Evolutionary conservation across 768 basidiomycete species (phyloP).

Genomic region (Lactarius indigo): DNA sequence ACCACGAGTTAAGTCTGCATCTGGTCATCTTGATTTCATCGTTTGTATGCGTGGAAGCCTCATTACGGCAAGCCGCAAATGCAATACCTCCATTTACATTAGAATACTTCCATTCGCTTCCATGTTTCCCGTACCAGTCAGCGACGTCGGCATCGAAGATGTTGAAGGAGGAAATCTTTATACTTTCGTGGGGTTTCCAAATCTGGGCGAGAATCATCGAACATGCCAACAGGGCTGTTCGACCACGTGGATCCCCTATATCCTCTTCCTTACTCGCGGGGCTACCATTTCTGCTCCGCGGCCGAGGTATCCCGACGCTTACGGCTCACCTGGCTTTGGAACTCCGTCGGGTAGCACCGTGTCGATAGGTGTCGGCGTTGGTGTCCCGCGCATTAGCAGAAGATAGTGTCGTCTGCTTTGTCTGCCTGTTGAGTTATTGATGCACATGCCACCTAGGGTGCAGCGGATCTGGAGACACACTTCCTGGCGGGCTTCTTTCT

Average conservation of each 20-base stretch:
- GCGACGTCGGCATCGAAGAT: not conserved
- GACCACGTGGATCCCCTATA: not conserved
- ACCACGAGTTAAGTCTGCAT: not conserved
- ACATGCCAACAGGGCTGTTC: not conserved
- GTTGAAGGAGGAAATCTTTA: not conserved
- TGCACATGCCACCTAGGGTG: not conserved
- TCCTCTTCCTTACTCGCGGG: slow-evolving; percentile 1
- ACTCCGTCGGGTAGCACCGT: not conserved
- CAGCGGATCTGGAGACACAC: slow-evolving; percentile 6
- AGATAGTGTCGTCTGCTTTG: not conserved
- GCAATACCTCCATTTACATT: not conserved
- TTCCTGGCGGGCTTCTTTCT: not conserved
- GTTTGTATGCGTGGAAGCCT: slow-evolving; percentile 2
- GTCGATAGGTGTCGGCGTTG: not conserved
- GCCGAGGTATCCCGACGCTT: slow-evolving; percentile 2
- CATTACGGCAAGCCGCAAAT: not conserved
- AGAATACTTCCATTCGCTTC: slow-evolving; percentile 2
- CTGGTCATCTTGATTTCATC: not conserved
- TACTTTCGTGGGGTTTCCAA: not conserved
- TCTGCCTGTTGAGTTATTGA: not conserved
- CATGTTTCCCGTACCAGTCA: not conserved
- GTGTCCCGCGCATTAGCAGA: not conserved
- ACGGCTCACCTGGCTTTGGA: not conserved
- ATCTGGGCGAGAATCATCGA: slow-evolving; percentile 5
- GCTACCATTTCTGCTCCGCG: slow-evolving; percentile 14